phyloP scores from a whole-genome alignment of 2,329 filamentous ascomycete species.

The Colletotrichum sp. region DNA sequence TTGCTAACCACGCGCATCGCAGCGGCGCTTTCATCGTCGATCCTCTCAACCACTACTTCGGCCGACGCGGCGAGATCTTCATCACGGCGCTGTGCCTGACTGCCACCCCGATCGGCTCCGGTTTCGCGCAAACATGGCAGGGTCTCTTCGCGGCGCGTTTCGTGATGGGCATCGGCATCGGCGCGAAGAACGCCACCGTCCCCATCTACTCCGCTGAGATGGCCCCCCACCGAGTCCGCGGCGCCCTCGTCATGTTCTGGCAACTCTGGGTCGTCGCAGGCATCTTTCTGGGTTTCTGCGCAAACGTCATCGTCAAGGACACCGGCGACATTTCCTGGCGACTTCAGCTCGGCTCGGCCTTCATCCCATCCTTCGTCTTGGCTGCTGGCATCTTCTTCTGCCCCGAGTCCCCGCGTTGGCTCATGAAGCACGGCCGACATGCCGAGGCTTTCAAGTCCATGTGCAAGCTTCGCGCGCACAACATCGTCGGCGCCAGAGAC shows the following conservation, averaged over 20 bases:
- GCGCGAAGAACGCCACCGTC: constrained; percentile 66
- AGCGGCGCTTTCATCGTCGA: constrained; percentile 72
- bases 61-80: constrained; percentile 71
- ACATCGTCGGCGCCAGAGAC: constrained; percentile 47
- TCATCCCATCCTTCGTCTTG: constrained; percentile 58
- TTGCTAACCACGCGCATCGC: constrained; percentile 21
- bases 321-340: constrained; percentile 61
- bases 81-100: constrained; percentile 65
- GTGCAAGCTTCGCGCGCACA: constrained; percentile 36
- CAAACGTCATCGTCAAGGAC: constrained; percentile 59
- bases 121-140: constrained; percentile 67
- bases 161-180: constrained; percentile 72
- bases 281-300: constrained; percentile 54
- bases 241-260: constrained; percentile 77
- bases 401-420: constrained; percentile 55
- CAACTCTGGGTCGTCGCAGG: constrained; percentile 32
- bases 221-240: constrained; percentile 69
- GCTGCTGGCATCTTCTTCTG: constrained; percentile 57
- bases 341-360: constrained; percentile 66
- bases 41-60: constrained; percentile 67
- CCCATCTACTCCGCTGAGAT: constrained; percentile 80
- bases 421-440: constrained; percentile 57
- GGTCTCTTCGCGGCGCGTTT: constrained; percentile 71
- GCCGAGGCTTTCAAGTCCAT: constrained; percentile 63
- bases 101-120: constrained; percentile 62